Evolutionary conservation across 2,329 filamentous ascomycete genomes (phyloP), one percentile per base, ranked within the genome.

Genomic region (Alternaria alternata): DNA sequence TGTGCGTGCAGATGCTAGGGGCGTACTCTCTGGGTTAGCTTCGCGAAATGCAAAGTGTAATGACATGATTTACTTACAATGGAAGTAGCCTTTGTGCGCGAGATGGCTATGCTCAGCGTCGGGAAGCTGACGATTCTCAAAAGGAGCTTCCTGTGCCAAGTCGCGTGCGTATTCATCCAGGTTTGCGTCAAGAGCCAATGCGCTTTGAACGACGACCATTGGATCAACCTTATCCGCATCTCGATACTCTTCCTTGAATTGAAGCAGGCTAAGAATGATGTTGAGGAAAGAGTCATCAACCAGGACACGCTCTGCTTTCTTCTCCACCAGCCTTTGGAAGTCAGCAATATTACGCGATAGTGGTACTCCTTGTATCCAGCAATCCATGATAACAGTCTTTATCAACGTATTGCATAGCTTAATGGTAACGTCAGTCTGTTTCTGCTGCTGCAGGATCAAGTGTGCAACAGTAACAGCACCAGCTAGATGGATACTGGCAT

Each of bases 381-480:
- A 67, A 51, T 73, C 71, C 59, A 74, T 69, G 9, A 71, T 66
- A 0, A 73, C 62, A 44, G 57, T 66, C 39, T 73, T 71, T 6
- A 67, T 47, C 36, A 73, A 26, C 1, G 62, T 67, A 8, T 52
- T 63, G 12, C 71, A 59, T 8, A 72, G 16, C 14, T 62, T 63
- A 8, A 56, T 54, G 7, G 61, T 63, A 0, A 71, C 30, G 0
- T 65, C 51, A 34, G 66, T 70, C 9, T 59, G 53, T 7, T 57
- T 36, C 16, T 52, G 43, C 18, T 64, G 57, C 34, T 72, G 64
- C n/a, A 69, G 41, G 16, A 63, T 62, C 48, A 75, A 47, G 9
- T 56, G 61, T 11, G 70, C 69, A n/a, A 75, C 61, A 4, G 66
- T 57, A 18, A 72, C 62, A n/a, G 72, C 72, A 6, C 73, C 73